Base-by-base conservation (phyloP, 176 grass and related monocot species). In the Juncus effusus region DNA sequence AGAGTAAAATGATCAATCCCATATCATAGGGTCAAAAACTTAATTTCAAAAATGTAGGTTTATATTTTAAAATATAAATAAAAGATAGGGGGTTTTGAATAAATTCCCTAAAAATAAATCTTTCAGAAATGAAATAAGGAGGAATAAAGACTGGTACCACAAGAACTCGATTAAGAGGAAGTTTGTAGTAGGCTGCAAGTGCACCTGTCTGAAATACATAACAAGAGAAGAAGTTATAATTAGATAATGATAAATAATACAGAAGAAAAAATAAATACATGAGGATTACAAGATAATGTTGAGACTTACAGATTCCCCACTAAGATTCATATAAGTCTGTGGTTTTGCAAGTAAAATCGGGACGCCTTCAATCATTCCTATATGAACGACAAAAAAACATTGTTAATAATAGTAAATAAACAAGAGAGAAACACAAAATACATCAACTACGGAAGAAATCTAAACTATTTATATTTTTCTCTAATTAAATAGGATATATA, bases 261-360 rank as follows among this genome's bases (percentile, higher is more conserved):
- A 52, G 56, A 4, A 74, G 2, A 67, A 49, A 41, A n/a, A 64
- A 65, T 49, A 40, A 51, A 63, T 38, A 62, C 54, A 36, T 56
- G 12, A 45, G 59, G 39, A 2, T 58, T 62, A 63, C 11, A 75
- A 47, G 70, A 58, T 5, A 58, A 37, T 11, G 62, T 41, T 2
- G 49, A 28, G 19, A 42, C 93, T 82, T 86, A 97, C 93, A 77
- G 88, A 92, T 84, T 92, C 88, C 68, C 85, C 82, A 7, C 93
- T 89, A 40, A 97, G 80, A 82, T 97, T 97, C 88, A 97, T 89
- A 67, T 92, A 92, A 11, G 85, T 97, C 52, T 97, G 88, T 42
- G 88, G 88, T 67, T 89, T 89, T 56, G 80, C 88, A 57, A 97
- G 88, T 7, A 97, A 81, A 73, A 89, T 36, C 51, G 82, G 88